Evolutionary conservation across 495 filamentous ascomycete genomes (phyloP), one percentile per base, ranked within the genome.

Genomic region (Saxispiralis lemnorum): DNA sequence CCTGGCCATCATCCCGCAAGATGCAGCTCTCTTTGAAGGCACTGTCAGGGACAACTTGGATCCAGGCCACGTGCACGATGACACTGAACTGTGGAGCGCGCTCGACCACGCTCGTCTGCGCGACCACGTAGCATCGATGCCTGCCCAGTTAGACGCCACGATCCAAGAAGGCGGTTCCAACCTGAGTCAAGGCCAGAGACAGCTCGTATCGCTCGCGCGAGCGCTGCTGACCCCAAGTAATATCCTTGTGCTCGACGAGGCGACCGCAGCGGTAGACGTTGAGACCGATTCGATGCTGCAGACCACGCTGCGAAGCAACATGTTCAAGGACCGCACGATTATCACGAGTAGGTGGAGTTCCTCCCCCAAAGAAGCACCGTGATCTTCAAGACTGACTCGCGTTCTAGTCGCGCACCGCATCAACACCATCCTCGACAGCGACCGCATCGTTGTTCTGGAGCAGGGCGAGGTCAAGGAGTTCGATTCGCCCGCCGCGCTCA

Each of bases 21-120:
- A 99, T 64, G 86, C 92, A 39, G 86, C 88, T 53, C 73, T 99
- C 53, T 99, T 99, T 54, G 85, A 96, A 66, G 92, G 92, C 36
- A 88, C 86, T 14, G 70, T 99, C 49, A 73, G 92, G 53, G 92
- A 96, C 61, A 99, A 99, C 59, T 71, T 99, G 31, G 92, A 99
- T 57, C 92, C 92, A 30, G 81, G 81, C 31, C 79, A 92, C 61
- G 84, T 87, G 40, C 88, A 96, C 56, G 89, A 93, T 60, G 92
- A 99, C 58, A 93, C 86, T 10, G 92, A 95, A 57, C 74, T 99
- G 13, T 99, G 92, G 92, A 87, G 81, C 53, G 92, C 94, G 32
- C 70, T 99, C 38, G 89, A 93, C 60, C 87, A 95, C 63, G 88
- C 89, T 32, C 75, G 87, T 57, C 66, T 99, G 45, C 93, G 88